Evolutionary conservation across 163 green algal genomes (phyloP), one percentile per base, ranked within the genome.

Genomic region (Scenedesmus sp.): DNA sequence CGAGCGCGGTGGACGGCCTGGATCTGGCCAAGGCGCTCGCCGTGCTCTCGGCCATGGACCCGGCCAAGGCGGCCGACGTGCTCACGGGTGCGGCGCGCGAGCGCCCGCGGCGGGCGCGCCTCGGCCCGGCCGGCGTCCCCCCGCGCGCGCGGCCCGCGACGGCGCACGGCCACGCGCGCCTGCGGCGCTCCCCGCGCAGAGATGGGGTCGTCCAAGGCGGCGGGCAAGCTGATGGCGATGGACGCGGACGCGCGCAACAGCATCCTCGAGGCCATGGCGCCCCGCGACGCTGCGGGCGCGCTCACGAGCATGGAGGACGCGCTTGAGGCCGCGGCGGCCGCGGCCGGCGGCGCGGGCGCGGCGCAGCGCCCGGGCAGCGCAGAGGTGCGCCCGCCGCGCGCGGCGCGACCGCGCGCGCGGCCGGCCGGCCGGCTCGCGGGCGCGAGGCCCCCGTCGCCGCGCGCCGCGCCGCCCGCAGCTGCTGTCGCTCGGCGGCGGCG

Each of bases 231-330:
- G 26, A 17, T 84, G 70, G 53, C 58, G 28, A 77, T 75, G 57
- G 73, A 85, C 22, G 51, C 72, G 0, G 58, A 81, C 34, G 62
- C 57, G 2, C 80, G 80, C 7, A 65, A 83, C 56, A 42, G 51
- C 60, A 85, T 89, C 54, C 66, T 89, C 24, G 84, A 89, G 72
- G 51, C 18, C 77, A 85, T 89, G 84, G 70, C 80, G 26, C 84
- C 81, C 1, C 63, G 77, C 1, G 26, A 60, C 14, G 84, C 84
- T 11, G 84, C 84, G 3, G 47, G 60, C 22, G 76, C 69, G 15
- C 66, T 89, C 22, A 44, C 82, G 0, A 58, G 47, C n/a, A 85
- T 89, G 81, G 84, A 87, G 42, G 72, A 77, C 50, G 76, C 39
- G 42, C 51, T 20, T 20, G 47, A n/a, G 44, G 50, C 14, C 6